Conservation (phyloP, 139 green algal genomes). For the Tetraselmis striata region DNA sequence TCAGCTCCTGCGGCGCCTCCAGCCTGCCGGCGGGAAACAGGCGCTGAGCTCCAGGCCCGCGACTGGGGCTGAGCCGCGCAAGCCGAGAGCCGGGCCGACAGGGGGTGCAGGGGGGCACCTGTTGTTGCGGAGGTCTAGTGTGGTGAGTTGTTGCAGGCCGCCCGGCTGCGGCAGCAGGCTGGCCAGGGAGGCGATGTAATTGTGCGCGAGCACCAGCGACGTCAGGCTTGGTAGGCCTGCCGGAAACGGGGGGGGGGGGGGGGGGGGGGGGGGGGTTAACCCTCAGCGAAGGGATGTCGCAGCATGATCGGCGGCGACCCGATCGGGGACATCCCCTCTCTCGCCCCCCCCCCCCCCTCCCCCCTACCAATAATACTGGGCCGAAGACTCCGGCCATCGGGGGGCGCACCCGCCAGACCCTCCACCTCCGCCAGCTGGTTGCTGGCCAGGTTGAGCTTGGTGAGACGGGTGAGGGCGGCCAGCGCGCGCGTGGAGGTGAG, state of each 20-base stretch:
- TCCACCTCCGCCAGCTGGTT: conserved; percentile 42
- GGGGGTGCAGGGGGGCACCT: too few relatives aligned
- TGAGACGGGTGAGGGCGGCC: conserved; percentile 34
- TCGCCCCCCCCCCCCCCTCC: too few relatives aligned
- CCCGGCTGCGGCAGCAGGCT: conserved; percentile 26
- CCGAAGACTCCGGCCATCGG: too few relatives aligned
- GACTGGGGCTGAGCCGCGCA: too few relatives aligned
- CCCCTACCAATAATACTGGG: too few relatives aligned
- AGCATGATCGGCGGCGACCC: too few relatives aligned
- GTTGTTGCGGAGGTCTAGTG: conserved; percentile 5
- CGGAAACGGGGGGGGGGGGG: neutral
- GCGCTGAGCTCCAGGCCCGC: too few relatives aligned
- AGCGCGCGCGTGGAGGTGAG: conserved; percentile 27
- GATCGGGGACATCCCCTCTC: too few relatives aligned
- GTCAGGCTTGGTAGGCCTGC: conserved; percentile 35
- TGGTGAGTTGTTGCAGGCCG: conserved; percentile 42
- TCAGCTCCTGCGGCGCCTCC: neutral
- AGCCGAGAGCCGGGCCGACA: too few relatives aligned
- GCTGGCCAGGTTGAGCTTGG: conserved; percentile 60
- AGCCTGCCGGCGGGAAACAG: too few relatives aligned
- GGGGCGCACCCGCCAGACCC: conserved; percentile 15
- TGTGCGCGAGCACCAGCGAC: conserved; percentile 54
- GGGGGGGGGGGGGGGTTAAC: too few relatives aligned
- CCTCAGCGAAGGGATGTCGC: too few relatives aligned
- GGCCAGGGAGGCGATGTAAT: conserved; percentile 40